A percentile compares a stretch with the other conserved stretches of the same genome.
Evolutionary conservation across 2,329 filamentous ascomycete genomes (phyloP).

Genomic region (Monascus ruber): DNA sequence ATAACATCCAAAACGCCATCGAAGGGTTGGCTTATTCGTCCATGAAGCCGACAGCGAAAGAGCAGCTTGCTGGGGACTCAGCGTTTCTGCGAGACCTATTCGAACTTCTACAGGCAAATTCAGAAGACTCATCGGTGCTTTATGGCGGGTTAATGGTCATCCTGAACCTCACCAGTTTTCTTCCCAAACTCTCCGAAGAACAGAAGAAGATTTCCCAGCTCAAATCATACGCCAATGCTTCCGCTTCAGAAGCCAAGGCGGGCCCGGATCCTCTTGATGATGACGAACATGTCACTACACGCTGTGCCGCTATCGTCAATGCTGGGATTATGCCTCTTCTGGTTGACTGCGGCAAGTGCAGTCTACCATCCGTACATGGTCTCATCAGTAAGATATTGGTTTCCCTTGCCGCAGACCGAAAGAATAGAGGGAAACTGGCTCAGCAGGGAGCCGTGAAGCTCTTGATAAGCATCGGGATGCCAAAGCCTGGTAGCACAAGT

Average conservation of each 20-base stretch:
- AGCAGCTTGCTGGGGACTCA: slow-evolving; percentile 59
- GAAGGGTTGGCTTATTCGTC: slow-evolving; percentile 91
- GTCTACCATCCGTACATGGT: slow-evolving; percentile 57
- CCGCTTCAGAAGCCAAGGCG: slow-evolving; percentile 56
- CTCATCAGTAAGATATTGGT: slow-evolving; percentile 68
- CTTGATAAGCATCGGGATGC: slow-evolving; percentile 56
- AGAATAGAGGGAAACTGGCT: slow-evolving; percentile 65
- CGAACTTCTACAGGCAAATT: slow-evolving; percentile 32
- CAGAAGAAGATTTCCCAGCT: slow-evolving; percentile 85
- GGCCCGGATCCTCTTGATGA: slow-evolving; percentile 57
- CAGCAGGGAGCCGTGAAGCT: slow-evolving; percentile 91
- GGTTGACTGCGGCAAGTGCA: slow-evolving; percentile 58
- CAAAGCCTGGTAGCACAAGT: slow-evolving; percentile 28
- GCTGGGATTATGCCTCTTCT: slow-evolving; percentile 67
- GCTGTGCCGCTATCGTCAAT: slow-evolving; percentile 70
- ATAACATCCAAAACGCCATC: slow-evolving; percentile 61
- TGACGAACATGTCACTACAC: slow-evolving; percentile 60
- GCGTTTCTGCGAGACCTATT: slow-evolving; percentile 61
- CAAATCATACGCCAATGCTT: slow-evolving; percentile 85
- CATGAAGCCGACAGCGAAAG: slow-evolving; percentile 73
- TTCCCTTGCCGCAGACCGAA: slow-evolving; percentile 62
- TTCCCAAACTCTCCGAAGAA: slow-evolving; percentile 69
- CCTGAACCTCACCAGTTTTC: slow-evolving; percentile 71
- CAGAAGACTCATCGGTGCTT: slow-evolving; percentile 57
- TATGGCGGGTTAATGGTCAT: slow-evolving; percentile 83